phyloP scores from a whole-genome alignment of 2,329 filamentous ascomycete genomes.

The Hypocreales sp. region DNA sequence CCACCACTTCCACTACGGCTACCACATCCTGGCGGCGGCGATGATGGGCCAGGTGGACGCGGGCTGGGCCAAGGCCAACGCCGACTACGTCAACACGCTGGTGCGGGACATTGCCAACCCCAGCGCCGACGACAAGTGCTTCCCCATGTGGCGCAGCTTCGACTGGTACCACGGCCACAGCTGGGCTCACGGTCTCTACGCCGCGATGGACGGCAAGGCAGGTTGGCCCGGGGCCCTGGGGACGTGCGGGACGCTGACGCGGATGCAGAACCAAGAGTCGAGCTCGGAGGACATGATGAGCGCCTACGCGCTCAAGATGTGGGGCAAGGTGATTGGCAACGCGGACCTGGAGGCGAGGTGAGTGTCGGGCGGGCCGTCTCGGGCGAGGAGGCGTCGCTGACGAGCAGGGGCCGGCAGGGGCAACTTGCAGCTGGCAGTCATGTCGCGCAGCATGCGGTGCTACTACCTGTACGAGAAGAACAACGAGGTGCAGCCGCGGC shows the following conservation, averaged over 20 bases:
- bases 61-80: constrained; percentile 56
- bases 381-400: background rate
- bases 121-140: constrained; percentile 51
- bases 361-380: constrained; percentile 4
- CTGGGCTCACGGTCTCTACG: constrained; percentile 72
- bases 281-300: constrained; percentile 84
- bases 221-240: background rate
- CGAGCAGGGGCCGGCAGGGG: constrained; percentile 25
- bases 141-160: constrained; percentile 70
- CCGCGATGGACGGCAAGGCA: constrained; percentile 53
- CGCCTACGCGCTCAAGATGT: constrained; percentile 82
- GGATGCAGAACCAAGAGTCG: constrained; percentile 54
- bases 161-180: constrained; percentile 94
- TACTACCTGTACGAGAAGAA: constrained; percentile 69
- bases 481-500: constrained; percentile 54
- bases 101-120: constrained; percentile 76
- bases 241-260: background rate
- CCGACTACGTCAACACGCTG: constrained; percentile 67
- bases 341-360: constrained; percentile 60
- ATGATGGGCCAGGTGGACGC: constrained; percentile 69
- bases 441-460: constrained; percentile 53
- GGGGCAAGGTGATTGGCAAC: constrained; percentile 69
- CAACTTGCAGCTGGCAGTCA: constrained; percentile 70
- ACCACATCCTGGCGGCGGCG: constrained; percentile 77
- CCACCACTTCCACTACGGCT: constrained; percentile 67